Conservation (phyloP, 768 basidiomycete genomes). For the Suillus ampliporus region DNA sequence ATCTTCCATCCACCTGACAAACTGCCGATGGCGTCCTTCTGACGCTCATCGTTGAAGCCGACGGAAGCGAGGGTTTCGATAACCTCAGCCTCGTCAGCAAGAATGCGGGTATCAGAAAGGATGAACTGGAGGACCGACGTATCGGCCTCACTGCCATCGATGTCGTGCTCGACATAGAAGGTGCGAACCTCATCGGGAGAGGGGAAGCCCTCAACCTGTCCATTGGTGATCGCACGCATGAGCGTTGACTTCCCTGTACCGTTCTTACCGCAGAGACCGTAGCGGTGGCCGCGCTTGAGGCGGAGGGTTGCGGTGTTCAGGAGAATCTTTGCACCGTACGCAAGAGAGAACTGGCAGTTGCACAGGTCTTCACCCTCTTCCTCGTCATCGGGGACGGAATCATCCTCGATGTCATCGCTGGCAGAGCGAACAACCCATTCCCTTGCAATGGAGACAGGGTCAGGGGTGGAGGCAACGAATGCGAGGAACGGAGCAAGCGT, state of each 20-base stretch:
- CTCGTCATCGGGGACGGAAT: constrained; percentile 79
- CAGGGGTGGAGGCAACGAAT: constrained; percentile 67
- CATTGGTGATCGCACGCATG: constrained; percentile 93
- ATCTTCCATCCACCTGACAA: constrained; percentile 99
- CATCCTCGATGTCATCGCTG: constrained; percentile 72
- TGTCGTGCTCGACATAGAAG: constrained; percentile 99
- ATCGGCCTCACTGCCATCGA: constrained; percentile 93
- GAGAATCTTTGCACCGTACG: constrained; percentile 98
- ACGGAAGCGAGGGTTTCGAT: constrained; percentile 86
- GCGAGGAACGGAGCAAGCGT: constrained; percentile 76
- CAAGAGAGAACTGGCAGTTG: constrained; percentile 98
- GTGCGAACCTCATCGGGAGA: constrained; percentile 97
- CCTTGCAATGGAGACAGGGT: constrained; percentile 67
- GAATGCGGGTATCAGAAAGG: constrained; percentile 81
- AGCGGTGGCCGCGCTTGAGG: constrained; percentile 98
- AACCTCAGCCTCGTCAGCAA: constrained; percentile 70
- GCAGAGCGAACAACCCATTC: constrained; percentile 94
- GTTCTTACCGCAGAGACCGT: constrained; percentile 98
- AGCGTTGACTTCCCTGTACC: constrained; percentile 97
- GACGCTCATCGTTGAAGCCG: constrained; percentile 90
- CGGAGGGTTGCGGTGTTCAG: constrained; percentile 96
- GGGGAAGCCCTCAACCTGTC: constrained; percentile 98
- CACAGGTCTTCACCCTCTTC: constrained; percentile 99
- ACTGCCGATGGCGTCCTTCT: constrained; percentile 83
- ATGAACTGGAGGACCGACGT: constrained; percentile 93